phyloP scores from a whole-genome alignment of 2,329 filamentous ascomycete genomes.

The Davidsoniella australis region DNA sequence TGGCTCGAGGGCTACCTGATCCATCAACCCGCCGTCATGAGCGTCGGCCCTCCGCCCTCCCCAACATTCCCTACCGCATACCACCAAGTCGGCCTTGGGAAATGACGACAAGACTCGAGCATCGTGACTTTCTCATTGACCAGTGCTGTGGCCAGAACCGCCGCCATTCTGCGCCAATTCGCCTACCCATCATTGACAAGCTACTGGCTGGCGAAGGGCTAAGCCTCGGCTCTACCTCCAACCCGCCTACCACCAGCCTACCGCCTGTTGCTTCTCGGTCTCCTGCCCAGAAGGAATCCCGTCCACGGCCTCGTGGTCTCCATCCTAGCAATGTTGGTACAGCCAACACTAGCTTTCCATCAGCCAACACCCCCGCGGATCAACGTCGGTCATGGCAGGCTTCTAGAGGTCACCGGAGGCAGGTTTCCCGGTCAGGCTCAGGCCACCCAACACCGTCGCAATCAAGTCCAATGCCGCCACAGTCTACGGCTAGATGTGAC shows the following conservation, averaged over 20 bases:
- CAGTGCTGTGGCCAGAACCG: conserved; percentile 2
- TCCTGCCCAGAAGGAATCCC: too few relatives aligned
- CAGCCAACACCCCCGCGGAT: too few relatives aligned
- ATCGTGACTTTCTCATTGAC: conserved; percentile 7
- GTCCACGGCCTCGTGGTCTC: too few relatives aligned
- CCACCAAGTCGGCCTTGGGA: conserved; percentile 8
- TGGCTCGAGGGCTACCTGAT: background rate
- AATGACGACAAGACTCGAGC: conserved; percentile 7
- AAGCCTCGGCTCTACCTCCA: background rate
- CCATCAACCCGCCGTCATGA: background rate
- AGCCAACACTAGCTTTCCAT: too few relatives aligned
- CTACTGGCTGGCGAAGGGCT: background rate
- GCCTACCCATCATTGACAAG: conserved; percentile 1
- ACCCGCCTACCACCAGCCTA: background rate
- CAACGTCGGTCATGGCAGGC: too few relatives aligned
- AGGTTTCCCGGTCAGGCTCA: too few relatives aligned
- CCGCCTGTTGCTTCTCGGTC: too few relatives aligned
- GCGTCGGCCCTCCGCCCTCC: conserved; percentile 1
- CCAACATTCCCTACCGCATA: conserved; percentile 6
- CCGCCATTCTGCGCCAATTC: background rate
- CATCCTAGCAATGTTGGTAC: too few relatives aligned
- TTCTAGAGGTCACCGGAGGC: too few relatives aligned
- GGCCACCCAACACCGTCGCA: too few relatives aligned
- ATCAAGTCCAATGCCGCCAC: too few relatives aligned
- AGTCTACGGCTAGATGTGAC: too few relatives aligned